Evolutionary conservation across 1,284 basidiomycete species (phyloP).

Genomic region (Amylostereum areolatum): DNA sequence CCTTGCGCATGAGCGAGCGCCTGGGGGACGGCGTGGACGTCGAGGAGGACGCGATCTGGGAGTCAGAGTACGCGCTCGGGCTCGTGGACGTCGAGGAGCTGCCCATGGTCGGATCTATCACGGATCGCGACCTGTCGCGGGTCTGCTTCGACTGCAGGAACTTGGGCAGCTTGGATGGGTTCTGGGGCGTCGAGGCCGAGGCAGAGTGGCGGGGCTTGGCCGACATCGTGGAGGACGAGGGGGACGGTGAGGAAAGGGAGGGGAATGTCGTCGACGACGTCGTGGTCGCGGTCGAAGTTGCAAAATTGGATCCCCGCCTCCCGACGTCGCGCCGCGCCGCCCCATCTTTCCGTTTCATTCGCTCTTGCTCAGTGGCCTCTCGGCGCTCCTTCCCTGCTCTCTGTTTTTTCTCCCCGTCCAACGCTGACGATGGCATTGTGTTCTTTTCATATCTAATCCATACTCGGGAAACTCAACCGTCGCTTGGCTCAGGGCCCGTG

Average conservation of each 20-base stretch:
- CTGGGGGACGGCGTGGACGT: conserved; percentile 7
- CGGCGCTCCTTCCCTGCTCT: too few species aligned
- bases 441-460: too few species aligned
- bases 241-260: conserved; percentile 9
- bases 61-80: conserved; percentile 14
- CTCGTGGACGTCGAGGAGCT: conserved; percentile 34
- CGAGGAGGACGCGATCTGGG: conserved; percentile 14
- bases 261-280: too few species aligned
- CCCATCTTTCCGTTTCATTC: too few species aligned
- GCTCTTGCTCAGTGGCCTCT: too few species aligned
- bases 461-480: too few species aligned
- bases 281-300: too few species aligned
- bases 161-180: conserved; percentile 52
- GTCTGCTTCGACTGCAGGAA: conserved; percentile 55
- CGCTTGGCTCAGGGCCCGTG: too few species aligned
- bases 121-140: conserved; percentile 55
- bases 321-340: too few species aligned
- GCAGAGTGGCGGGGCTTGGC: conserved; percentile 17
- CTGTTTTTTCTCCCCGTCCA: too few species aligned
- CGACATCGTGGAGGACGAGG: conserved; percentile 27
- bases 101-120: conserved; percentile 39
- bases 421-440: too few species aligned
- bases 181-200: conserved; percentile 9
- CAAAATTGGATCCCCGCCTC: too few species aligned
- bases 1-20: conserved; percentile 17